Evolutionary conservation across 176 grass and related monocot species (phyloP).

Genomic region (Guadua angustifolia): DNA sequence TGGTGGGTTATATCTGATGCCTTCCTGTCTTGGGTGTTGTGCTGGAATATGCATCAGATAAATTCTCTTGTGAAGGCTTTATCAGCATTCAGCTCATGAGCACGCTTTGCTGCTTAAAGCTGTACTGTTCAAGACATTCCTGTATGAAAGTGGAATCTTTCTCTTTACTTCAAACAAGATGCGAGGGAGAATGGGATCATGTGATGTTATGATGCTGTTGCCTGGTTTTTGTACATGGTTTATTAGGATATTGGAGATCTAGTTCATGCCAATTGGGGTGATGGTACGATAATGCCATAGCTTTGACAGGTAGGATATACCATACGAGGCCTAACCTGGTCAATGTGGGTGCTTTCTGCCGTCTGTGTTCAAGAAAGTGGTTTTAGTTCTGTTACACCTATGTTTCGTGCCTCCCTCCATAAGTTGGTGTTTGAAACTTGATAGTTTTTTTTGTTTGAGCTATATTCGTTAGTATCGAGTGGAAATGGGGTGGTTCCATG

Average conservation of each 20-base stretch:
- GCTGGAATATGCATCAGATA: conserved; percentile 26
- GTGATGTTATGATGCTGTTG: conserved; percentile 35
- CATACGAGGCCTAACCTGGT: conserved; percentile 10
- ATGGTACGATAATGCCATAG: neutral
- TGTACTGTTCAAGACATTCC: conserved; percentile 30
- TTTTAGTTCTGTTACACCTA: neutral
- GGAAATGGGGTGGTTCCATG: neutral
- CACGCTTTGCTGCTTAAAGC: conserved; percentile 37
- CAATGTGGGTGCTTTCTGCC: conserved; percentile 17
- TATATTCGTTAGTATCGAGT: neutral
- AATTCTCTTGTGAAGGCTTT: conserved; percentile 39
- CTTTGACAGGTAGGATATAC: conserved; percentile 28
- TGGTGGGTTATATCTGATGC: conserved; percentile 1
- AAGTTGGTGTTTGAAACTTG: neutral
- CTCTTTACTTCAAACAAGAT: conserved; percentile 44
- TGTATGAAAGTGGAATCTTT: conserved; percentile 44
- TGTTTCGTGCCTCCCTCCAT: neutral
- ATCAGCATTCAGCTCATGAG: conserved; percentile 33
- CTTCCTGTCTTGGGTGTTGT: neutral
- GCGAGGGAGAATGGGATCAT: conserved; percentile 40
- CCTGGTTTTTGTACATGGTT: neutral
- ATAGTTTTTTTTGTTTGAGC: neutral
- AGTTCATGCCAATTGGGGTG: conserved; percentile 37
- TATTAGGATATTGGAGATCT: conserved; percentile 11
- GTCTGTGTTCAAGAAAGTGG: conserved; percentile 7